Percentiles rank a stretch among this genome's conserved stretches.
phyloP scores from a whole-genome alignment of 2,329 filamentous ascomycete genomes.

The Botrytis squamosa region DNA sequence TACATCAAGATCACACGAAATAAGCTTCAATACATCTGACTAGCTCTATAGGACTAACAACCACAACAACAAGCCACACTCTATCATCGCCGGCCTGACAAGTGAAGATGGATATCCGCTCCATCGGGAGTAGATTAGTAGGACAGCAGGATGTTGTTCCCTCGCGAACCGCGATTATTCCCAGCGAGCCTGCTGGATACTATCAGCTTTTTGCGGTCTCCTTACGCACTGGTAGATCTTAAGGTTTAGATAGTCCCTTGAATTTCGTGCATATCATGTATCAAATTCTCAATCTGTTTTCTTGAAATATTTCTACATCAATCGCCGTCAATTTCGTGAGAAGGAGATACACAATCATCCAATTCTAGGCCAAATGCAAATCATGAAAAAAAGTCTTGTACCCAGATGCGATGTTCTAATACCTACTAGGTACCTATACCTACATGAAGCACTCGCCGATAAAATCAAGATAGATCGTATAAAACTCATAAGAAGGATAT shows the following conservation, averaged over 20 bases:
- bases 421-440: not conserved
- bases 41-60: not conserved
- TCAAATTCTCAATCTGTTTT: not conserved
- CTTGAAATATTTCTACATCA: not conserved
- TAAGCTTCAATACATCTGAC: not conserved
- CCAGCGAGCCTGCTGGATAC: not conserved
- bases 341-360: not conserved
- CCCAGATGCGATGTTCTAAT: not conserved
- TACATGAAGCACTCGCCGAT: not conserved
- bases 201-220: not conserved
- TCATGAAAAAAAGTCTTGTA: not conserved
- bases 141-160: not conserved
- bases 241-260: not conserved
- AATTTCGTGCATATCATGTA: not conserved
- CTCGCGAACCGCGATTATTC: fast-evolving
- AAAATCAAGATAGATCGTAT: not conserved
- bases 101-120: not conserved
- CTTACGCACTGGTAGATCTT: not conserved
- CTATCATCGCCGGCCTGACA: not conserved
- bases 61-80: not conserved
- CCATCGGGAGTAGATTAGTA: not conserved
- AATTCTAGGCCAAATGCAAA: not conserved
- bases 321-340: not conserved
- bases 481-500: not conserved
- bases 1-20: not conserved